Conservation (phyloP, 73 alveolate species). For the Paramecium sonneborni region DNA sequence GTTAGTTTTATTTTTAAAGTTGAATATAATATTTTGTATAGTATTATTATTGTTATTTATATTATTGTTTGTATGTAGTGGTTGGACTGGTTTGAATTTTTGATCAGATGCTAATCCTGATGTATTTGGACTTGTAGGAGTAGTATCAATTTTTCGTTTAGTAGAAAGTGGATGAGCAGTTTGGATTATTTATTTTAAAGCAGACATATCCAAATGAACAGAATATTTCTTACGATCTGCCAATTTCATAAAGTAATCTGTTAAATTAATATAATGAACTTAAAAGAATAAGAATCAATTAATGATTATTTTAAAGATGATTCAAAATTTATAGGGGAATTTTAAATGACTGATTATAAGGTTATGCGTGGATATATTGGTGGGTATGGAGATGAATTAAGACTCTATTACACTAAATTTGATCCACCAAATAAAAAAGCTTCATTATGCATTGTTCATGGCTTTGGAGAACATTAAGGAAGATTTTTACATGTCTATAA, state of each 20-base stretch:
- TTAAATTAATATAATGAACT: constrained; percentile 14
- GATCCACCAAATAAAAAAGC: constrained; percentile 72
- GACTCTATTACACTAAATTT: constrained; percentile 63
- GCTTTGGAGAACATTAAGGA: constrained; percentile 88
- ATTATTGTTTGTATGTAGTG: not conserved
- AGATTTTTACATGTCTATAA: constrained; percentile 61
- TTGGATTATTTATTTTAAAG: not conserved
- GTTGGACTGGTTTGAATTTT: constrained; percentile 40
- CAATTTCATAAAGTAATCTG: constrained; percentile 33
- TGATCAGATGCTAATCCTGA: not conserved
- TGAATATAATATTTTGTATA: not conserved
- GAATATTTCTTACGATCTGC: constrained; percentile 31
- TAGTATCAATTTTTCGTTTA: constrained; percentile 33
- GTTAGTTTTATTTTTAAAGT: not conserved
- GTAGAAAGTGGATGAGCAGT: not conserved
- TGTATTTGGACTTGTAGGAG: constrained; percentile 19
- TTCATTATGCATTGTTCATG: constrained; percentile 81
- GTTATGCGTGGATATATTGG: constrained; percentile 65
- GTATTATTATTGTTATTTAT: not conserved
- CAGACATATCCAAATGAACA: constrained; percentile 53
- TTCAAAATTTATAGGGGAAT: constrained; percentile 61
- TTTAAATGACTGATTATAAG: constrained; percentile 38
- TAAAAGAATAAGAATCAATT: constrained; percentile 47
- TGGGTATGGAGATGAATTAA: constrained; percentile 61
- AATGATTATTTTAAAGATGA: constrained; percentile 61